Evolutionary conservation across 495 filamentous ascomycete species (phyloP), one percentile per base, ranked within the genome.

Genomic region (Aspergillus coremiiformis): DNA sequence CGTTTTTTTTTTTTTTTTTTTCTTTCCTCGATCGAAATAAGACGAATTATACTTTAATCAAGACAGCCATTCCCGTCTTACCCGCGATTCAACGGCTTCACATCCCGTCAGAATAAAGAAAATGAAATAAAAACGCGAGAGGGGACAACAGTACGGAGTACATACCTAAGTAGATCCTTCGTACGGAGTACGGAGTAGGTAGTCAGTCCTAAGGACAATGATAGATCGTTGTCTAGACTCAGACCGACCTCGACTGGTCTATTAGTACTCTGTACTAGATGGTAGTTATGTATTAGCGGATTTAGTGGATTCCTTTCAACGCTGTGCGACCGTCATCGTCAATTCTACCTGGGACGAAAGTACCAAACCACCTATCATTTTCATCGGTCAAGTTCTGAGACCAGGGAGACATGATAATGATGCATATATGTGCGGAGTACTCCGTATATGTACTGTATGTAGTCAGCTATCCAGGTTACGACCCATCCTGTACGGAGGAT

Each of bases 221-320:
- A n/a, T n/a, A 54, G 47, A 21, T 19, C 26, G 21, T 17, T 46
- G 55, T 59, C 59, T 62, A 59, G 59, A 59, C 59, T 62, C 59
- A 33, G 53, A 62, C 53, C 53, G 59, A 62, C 56, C 32, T 56
- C 55, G 59, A 62, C 56, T 56, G 59, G 53, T 62, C 56, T n/a
- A n/a, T n/a, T n/a, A n/a, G 37, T 52, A 47, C 53, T 52, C 53
- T 30, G 48, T 32, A 51, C 47, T 29, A 48, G 41, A 52, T 51
- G 42, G 35, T 44, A 48, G 26, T 29, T 48, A 56, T 33, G 33
- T n/a, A 51, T 42, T 39, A 51, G 48, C 41, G 53, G 15, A 42
- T n/a, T 42, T 51, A 48, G 53, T 56, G 41, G 44, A 43, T 48
- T 47, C 44, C 21, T 30, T 17, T 8, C 5, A 33, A 37, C 26